Conservation (phyloP, 2,329 filamentous ascomycete species). For the Knoxdaviesia proteae region DNA sequence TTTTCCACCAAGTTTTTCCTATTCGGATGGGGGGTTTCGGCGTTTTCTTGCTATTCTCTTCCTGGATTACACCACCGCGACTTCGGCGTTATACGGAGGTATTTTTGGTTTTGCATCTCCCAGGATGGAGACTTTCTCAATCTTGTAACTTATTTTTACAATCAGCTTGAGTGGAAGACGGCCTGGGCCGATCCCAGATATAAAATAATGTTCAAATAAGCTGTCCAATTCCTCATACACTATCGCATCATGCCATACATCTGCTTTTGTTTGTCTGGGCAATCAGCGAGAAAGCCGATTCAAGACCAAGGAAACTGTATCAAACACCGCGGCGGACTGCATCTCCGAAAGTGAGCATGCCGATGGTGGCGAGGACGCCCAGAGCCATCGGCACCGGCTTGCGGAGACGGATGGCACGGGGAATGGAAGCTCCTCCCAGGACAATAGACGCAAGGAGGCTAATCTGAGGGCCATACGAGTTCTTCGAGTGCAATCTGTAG, state of each 20-base stretch:
- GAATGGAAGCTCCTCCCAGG: constrained; percentile 65
- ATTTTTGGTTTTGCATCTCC: background rate
- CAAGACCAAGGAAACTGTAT: too few relatives aligned
- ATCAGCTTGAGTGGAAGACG: too few relatives aligned
- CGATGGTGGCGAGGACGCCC: constrained; percentile 59
- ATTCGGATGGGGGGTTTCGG: too few relatives aligned
- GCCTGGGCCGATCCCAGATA: too few relatives aligned
- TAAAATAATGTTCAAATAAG: too few relatives aligned
- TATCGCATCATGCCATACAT: too few relatives aligned
- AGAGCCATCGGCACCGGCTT: constrained; percentile 74
- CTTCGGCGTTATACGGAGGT: background rate
- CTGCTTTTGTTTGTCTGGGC: too few relatives aligned
- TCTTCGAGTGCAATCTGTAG: constrained; percentile 52
- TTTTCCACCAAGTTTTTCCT: too few relatives aligned
- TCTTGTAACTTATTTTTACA: too few relatives aligned
- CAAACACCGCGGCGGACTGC: constrained; percentile 11
- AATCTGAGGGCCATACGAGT: constrained; percentile 70
- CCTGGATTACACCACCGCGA: background rate
- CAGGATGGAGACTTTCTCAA: too few relatives aligned
- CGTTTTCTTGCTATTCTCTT: background rate
- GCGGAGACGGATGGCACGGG: constrained; percentile 59
- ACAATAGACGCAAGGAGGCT: constrained; percentile 76
- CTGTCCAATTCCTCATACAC: too few relatives aligned
- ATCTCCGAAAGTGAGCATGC: constrained; percentile 58
- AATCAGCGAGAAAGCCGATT: too few relatives aligned